Percentiles rank a stretch among this genome's conserved stretches.
Conservation (phyloP, 192 early-diverging fungal genomes). For the Gonapodya prolifera region DNA sequence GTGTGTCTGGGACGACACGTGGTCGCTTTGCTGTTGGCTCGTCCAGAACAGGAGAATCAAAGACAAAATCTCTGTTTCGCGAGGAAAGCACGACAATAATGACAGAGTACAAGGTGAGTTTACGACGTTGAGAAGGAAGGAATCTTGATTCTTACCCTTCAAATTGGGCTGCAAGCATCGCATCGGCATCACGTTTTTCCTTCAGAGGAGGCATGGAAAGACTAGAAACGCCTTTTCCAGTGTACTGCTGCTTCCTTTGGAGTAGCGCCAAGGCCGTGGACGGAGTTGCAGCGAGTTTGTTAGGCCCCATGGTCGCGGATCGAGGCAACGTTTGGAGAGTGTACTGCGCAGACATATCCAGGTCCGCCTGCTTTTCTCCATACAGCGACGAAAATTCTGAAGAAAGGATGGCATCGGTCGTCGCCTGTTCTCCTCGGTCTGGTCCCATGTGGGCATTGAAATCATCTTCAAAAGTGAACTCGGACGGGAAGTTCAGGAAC, state of each 20-base stretch:
- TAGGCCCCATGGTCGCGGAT: background rate
- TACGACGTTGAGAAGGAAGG: background rate
- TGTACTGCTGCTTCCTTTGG: background rate
- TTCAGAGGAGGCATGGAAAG: background rate
- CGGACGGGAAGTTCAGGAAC: constrained; percentile 5
- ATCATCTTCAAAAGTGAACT: constrained; percentile 2
- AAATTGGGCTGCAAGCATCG: background rate
- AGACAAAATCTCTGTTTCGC: background rate
- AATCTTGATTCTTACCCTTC: background rate
- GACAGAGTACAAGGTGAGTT: background rate
- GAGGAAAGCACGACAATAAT: background rate
- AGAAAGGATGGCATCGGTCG: background rate
- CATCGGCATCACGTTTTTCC: background rate
- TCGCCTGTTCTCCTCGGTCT: background rate
- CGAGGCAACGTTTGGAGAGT: background rate
- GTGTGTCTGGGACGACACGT: background rate
- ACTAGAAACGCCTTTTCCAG: background rate
- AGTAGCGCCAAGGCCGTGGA: constrained; percentile 1
- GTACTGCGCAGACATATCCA: background rate
- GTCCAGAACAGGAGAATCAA: background rate
- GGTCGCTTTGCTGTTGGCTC: background rate
- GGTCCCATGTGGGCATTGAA: background rate
- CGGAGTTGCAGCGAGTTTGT: background rate
- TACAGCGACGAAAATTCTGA: background rate
- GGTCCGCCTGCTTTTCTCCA: background rate